A percentile compares a stretch with the other conserved stretches of the same genome.
Conservation (phyloP, 768 basidiomycete genomes). For the Fistulinella prunicolor region DNA sequence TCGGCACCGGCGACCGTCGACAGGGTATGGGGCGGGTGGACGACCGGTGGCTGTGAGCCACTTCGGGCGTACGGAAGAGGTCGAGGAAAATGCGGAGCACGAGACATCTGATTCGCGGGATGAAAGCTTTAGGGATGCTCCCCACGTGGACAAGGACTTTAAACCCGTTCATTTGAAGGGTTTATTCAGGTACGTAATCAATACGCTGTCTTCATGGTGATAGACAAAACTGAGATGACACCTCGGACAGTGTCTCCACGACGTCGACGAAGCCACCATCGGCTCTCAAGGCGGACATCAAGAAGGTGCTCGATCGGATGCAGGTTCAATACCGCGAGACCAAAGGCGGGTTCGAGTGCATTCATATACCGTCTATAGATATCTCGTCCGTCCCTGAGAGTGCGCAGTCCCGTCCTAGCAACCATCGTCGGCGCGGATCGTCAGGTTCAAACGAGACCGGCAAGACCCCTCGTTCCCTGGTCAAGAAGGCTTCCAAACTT, state of each 20-base stretch:
- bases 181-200: conserved; percentile 71
- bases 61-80: conserved; percentile 51
- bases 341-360: conserved; percentile 92
- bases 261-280: conserved; percentile 87
- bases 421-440: conserved; percentile 45
- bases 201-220: background rate
- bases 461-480: conserved; percentile 51
- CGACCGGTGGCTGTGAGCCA: conserved; percentile 39
- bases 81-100: conserved; percentile 46
- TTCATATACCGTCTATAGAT: conserved; percentile 93
- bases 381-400: conserved; percentile 63
- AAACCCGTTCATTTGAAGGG: conserved; percentile 97
- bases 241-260: conserved; percentile 72
- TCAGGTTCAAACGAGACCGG: conserved; percentile 51
- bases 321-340: conserved; percentile 92
- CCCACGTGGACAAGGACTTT: conserved; percentile 65
- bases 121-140: conserved; percentile 46
- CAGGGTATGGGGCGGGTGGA: conserved; percentile 46
- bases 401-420: conserved; percentile 32
- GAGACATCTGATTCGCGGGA: conserved; percentile 35
- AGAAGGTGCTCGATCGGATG: conserved; percentile 86
- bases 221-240: conserved; percentile 1
- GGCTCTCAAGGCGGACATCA: conserved; percentile 80
- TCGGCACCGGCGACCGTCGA: conserved; percentile 68
- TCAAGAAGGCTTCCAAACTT: conserved; percentile 74